Conservation (phyloP, 495 filamentous ascomycete species). For the Terfezia claveryi region DNA sequence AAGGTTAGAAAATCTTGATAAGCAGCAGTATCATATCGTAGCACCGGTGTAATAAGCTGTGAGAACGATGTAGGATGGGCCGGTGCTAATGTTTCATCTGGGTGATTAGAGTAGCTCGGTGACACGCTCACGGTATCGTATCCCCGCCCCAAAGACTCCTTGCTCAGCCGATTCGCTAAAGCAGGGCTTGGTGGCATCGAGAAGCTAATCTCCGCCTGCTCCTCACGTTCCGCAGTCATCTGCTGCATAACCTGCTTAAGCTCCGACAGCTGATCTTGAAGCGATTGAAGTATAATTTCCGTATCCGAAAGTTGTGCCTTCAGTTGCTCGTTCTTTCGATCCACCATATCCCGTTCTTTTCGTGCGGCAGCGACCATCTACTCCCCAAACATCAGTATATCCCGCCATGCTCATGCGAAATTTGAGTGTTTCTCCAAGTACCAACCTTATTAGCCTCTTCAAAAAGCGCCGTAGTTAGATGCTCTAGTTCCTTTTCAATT, state of each 20-base stretch:
- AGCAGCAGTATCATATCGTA: slow-evolving; percentile 56
- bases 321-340: slow-evolving; percentile 60
- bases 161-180: slow-evolving; percentile 17
- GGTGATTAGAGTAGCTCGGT: slow-evolving; percentile 21
- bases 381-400: slow-evolving; percentile 15
- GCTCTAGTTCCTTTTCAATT: slow-evolving; percentile 69
- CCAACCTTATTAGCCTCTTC: slow-evolving; percentile 76
- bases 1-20: slow-evolving; percentile 74
- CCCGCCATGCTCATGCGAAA: background rate
- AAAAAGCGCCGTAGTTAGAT: slow-evolving; percentile 69
- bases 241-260: slow-evolving; percentile 80
- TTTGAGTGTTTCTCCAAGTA: background rate
- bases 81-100: slow-evolving; percentile 39
- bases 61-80: slow-evolving; percentile 70
- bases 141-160: slow-evolving; percentile 24
- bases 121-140: slow-evolving; percentile 26
- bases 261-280: slow-evolving; percentile 81
- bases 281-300: slow-evolving; percentile 63
- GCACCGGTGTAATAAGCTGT: slow-evolving; percentile 56
- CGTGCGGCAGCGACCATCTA: slow-evolving; percentile 78
- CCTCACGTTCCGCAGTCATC: slow-evolving; percentile 49
- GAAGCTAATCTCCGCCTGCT: slow-evolving; percentile 34
- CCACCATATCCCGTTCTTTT: slow-evolving; percentile 49
- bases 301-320: slow-evolving; percentile 59
- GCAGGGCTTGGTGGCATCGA: slow-evolving; percentile 45